Evolutionary conservation across 768 basidiomycete species (phyloP), one percentile per base, ranked within the genome.

Genomic region (Boletus fagicola): DNA sequence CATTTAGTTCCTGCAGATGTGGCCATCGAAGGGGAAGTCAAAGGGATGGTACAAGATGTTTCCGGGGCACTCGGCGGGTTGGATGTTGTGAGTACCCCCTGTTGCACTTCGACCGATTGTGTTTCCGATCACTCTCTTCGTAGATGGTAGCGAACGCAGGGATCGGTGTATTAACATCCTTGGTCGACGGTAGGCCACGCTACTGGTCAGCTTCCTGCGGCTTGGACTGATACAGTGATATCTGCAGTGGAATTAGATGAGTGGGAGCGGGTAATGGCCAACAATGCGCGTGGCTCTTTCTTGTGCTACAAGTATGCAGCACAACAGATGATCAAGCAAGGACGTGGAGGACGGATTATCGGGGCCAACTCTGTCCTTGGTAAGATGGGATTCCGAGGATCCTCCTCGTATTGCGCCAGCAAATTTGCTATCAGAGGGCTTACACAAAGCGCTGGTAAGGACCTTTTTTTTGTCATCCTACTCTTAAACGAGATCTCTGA

Each of bases 281-380:
- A 86, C 64, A 86, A 87, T 61, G 72, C 77, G 58, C 77, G 79
- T 47, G 83, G n/a, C n/a, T n/a, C n/a, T n/a, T n/a, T n/a, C n/a
- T n/a, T n/a, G n/a, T n/a, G n/a, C n/a, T n/a, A n/a, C n/a, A n/a
- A n/a, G n/a, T n/a, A n/a, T n/a, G n/a, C n/a, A n/a, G n/a, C n/a
- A n/a, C n/a, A n/a, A n/a, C n/a, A n/a, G n/a, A n/a, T n/a, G n/a
- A n/a, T n/a, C n/a, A n/a, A n/a, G n/a, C n/a, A n/a, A n/a, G n/a
- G n/a, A n/a, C n/a, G n/a, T n/a, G n/a, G n/a, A n/a, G n/a, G n/a
- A n/a, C n/a, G n/a, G n/a, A n/a, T n/a, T n/a, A n/a, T n/a, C n/a
- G n/a, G n/a, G n/a, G n/a, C n/a, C n/a, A n/a, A n/a, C n/a, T n/a
- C n/a, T n/a, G n/a, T n/a, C n/a, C n/a, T n/a, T n/a, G n/a, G n/a